These are phyloP conservation scores for Nemania serpens DNA, from an alignment of 2,329 filamentous ascomycete species.

Conservation along the genomic window DNA sequence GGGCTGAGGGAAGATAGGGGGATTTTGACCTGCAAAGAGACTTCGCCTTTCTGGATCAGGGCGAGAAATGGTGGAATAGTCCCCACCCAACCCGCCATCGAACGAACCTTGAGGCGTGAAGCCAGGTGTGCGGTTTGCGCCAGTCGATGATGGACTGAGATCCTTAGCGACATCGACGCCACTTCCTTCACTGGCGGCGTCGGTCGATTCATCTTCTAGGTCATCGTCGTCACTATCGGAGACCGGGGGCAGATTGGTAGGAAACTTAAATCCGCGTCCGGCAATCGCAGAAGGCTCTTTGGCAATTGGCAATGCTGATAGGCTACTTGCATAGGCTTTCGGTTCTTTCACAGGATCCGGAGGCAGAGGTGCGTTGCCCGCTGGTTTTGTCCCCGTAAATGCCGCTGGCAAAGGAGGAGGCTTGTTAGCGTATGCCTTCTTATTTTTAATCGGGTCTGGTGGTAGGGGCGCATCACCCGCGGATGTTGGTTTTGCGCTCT, in stretches of 20 bases:
- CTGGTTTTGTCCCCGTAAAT: conserved; percentile 28
- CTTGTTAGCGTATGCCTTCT: conserved; percentile 40
- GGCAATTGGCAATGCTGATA: conserved; percentile 33
- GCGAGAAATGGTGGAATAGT: conserved; percentile 53
- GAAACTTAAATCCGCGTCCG: conserved; percentile 40
- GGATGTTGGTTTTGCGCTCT: conserved; percentile 32
- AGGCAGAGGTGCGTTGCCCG: conserved; percentile 47
- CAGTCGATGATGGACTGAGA: conserved; percentile 57
- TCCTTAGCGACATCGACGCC: conserved; percentile 69
- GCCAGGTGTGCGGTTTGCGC: conserved; percentile 52
- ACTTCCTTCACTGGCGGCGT: conserved; percentile 58
- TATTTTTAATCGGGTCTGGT: conserved; percentile 44
- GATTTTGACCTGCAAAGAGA: conserved; percentile 57
- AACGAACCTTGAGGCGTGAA: conserved; percentile 65
- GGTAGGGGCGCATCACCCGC: conserved; percentile 48
- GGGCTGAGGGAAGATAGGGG: conserved; percentile 60
- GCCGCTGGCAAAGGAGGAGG: conserved; percentile 46
- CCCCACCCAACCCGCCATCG: conserved; percentile 49
- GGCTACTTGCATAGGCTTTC: conserved; percentile 39
- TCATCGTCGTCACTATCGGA: conserved; percentile 50
- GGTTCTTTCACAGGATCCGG: conserved; percentile 45
- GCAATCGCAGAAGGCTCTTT: conserved; percentile 30
- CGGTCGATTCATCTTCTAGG: conserved; percentile 47
- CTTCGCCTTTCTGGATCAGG: conserved; percentile 50
- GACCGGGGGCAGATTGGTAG: conserved; percentile 38